These are phyloP conservation scores for Casaregolazyma suthepensis DNA, from an alignment of 1,139 yeast genomes.

Conservation along the genomic window DNA sequence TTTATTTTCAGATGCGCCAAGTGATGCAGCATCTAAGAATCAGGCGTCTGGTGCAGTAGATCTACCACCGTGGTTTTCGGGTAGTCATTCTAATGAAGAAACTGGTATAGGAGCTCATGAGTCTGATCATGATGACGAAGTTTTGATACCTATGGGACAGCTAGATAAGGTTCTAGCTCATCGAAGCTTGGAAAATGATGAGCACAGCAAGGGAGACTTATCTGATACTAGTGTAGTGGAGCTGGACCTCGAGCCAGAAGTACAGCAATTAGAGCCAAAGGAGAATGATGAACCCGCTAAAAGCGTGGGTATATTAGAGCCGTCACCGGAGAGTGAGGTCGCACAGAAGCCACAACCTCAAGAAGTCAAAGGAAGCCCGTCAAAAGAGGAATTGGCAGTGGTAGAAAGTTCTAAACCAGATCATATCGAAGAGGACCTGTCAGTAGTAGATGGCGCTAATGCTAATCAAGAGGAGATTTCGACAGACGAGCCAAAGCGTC, in stretches of 20 bases:
- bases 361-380: background rate
- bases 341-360: background rate
- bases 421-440: too few species aligned
- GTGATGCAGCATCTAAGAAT: slow-evolving; percentile 14
- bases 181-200: background rate
- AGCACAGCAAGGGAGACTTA: background rate
- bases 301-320: background rate
- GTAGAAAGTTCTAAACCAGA: background rate
- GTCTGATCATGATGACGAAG: slow-evolving; percentile 7
- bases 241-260: background rate
- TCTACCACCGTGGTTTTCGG: slow-evolving; percentile 17
- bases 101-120: background rate
- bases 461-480: background rate
- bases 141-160: slow-evolving; percentile 2
- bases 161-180: background rate
- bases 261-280: background rate
- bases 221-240: background rate
- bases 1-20: slow-evolving; percentile 18
- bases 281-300: background rate
- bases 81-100: background rate
- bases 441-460: background rate
- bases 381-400: background rate
- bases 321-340: background rate
- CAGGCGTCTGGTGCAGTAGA: slow-evolving; percentile 3
- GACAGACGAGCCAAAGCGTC: background rate